Percentiles rank a stretch among this genome's conserved stretches.
Evolutionary conservation across 164 flowering plant species (phyloP).

Genomic region (Vitis rupestris): DNA sequence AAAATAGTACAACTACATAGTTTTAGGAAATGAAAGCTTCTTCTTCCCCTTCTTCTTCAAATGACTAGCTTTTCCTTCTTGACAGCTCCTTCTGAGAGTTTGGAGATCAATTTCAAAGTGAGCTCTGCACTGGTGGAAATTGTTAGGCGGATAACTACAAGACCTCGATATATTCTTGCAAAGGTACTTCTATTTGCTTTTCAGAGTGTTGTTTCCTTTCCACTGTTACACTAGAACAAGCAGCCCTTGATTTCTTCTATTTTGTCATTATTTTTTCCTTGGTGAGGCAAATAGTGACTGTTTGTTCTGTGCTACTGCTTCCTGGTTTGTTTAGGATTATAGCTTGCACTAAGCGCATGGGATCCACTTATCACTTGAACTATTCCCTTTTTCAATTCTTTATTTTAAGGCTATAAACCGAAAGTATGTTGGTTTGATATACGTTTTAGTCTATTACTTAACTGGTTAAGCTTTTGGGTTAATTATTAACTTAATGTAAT

Average conservation of each 20-base stretch:
- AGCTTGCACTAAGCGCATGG: no score
- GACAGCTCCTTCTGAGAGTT: constrained; percentile 87
- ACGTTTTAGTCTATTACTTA: no score
- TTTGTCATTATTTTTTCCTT: not conserved
- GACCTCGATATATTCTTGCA: constrained; percentile 95
- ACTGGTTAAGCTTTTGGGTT: no score
- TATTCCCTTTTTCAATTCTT: no score
- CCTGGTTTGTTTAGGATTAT: not conserved
- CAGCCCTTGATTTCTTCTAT: not conserved
- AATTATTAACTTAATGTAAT: no score
- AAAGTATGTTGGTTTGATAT: no score
- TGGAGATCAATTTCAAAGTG: constrained; percentile 90
- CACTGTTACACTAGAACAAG: not conserved
- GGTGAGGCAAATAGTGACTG: not conserved
- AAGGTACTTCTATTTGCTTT: constrained; percentile 53
- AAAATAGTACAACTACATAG: not conserved
- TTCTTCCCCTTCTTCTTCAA: not conserved
- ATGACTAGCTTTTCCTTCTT: constrained; percentile 9
- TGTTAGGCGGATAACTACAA: constrained; percentile 64
- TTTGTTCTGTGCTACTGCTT: not conserved
- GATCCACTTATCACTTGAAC: no score
- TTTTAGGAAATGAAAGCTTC: not conserved
- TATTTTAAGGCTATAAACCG: no score
- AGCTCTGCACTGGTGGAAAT: constrained; percentile 97
- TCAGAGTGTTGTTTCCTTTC: not conserved